Base-by-base conservation (phyloP, 495 filamentous ascomycete genomes). In the Astrothelium subdiscretum region DNA sequence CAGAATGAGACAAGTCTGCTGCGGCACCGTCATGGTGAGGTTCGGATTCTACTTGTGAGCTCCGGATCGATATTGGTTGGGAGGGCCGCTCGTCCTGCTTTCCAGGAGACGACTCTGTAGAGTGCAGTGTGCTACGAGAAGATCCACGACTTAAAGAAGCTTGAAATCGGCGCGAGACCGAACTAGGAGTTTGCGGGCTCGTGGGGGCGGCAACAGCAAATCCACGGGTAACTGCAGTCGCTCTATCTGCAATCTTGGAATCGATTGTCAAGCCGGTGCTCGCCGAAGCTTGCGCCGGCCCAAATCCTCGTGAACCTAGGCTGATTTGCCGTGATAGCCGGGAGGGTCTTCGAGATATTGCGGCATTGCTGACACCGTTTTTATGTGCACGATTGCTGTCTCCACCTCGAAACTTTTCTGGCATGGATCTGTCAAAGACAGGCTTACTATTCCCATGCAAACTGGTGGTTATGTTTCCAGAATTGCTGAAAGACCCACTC, bases 241-340 rank as follows among this genome's bases (percentile, higher is more conserved):
- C 24, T 29, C 24, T 54, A 15, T 54, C 48, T 29, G 24, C 48
- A 26, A 10, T 26, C 11, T 54, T 54, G 12, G 48, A 2, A 29
- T 54, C 48, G 15, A 54, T 54, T 27, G 48, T 54, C n/a, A 69
- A 6, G 5, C 57, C 61, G 1, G 65, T 67, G 27, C 65, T 69
- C 29, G 67, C 67, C 0, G 63, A 29, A 22, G 59, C 67, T 58
- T 63, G 27, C 20, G 57, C 42, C 5, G 42, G 59, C 10, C 65
- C 65, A 20, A 66, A 59, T 15, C 65, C 65, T 27, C 51, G 57
- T 18, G 67, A 57, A 10, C 67, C 67, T 10, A 67, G 40, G 42
- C 67, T 69, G 22, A 67, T 67, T 31, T 67, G 66, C 3, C 67
- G 62, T 22, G 48, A 54, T 54, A 54, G 15, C 15, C n/a, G 20